phyloP scores from a whole-genome alignment of 257 asterid species.

The Cinchona pubescens region DNA sequence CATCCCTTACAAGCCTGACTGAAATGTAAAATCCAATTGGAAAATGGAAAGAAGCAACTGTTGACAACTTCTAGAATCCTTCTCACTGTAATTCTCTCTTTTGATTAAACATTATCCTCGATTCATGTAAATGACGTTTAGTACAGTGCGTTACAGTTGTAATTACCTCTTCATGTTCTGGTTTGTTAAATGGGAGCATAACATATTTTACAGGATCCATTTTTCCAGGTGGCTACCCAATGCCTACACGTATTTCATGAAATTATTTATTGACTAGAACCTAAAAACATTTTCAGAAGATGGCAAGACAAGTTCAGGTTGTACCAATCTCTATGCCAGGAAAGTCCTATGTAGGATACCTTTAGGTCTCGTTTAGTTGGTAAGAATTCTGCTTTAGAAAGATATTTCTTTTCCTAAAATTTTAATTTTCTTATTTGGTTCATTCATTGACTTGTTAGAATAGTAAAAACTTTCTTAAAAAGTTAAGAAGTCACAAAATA shows the following conservation, averaged over 20 bases:
- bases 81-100: background rate
- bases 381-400: too few relatives aligned
- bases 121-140: background rate
- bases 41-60: slow-evolving; percentile 5
- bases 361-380: too few relatives aligned
- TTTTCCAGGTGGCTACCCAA: slow-evolving; percentile 94
- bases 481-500: too few relatives aligned
- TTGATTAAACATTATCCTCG: background rate
- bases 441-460: too few relatives aligned
- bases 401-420: too few relatives aligned
- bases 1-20: slow-evolving; percentile 74
- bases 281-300: background rate
- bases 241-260: slow-evolving; percentile 40
- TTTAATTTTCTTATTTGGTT: too few relatives aligned
- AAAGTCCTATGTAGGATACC: slow-evolving; percentile 76
- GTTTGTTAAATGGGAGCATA: too few relatives aligned
- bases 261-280: too few relatives aligned
- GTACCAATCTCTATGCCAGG: slow-evolving; percentile 90
- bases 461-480: too few relatives aligned
- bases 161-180: slow-evolving; percentile 76
- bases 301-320: slow-evolving; percentile 7
- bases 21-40: slow-evolving; percentile 79
- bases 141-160: background rate
- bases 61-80: too few relatives aligned
- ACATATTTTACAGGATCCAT: slow-evolving; percentile 78